Base-by-base conservation (phyloP, 768 basidiomycete genomes). In the Panus rudis region DNA sequence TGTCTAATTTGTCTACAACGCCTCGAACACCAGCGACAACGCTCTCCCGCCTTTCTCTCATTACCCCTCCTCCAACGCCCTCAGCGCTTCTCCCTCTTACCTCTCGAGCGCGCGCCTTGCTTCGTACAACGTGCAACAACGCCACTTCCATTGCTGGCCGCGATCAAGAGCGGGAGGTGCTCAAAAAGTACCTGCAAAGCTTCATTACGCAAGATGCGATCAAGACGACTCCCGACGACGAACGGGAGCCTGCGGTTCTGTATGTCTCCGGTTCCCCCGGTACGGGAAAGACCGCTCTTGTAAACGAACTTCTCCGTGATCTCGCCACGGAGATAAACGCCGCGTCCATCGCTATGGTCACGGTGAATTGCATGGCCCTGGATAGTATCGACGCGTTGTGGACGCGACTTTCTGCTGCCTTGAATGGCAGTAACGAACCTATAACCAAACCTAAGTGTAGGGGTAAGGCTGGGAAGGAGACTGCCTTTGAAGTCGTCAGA, bases 191-290 rank as follows among this genome's bases (percentile, higher is more conserved):
- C 63, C n/a, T 35, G 8, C 33, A 35, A 20, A 16, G 33, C 33
- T 35, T 35, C 16, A 20, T 35, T 7, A 14, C n/a, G 33, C 6
- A 14, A 7, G 10, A 16, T 6, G 6, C 16, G 8, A 58, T 90
- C 51, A 55, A 64, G 17, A 1, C 39, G 5, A 45, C 35, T 32
- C 16, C 60, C 34, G 53, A 57, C 34, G 55, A 55, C 16, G 54
- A 52, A 20, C 46, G 47, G 4, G 41, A 32, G 48, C 19, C 56
- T 63, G 68, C 76, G 8, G 72, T 76, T 32, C 69, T 94, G 45
- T 97, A 93, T 61, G 81, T 97, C 41, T 93, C 92, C 7, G 94
- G 94, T 7, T 79, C 90, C 2, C 92, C 92, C 3, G 94, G 93
- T 1, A 91, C 90, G 3, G 91, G 91, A 16, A 93, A 94, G 67